Conservation (phyloP, 2,329 filamentous ascomycete genomes). For the Phyllosticta citribraziliensis region DNA sequence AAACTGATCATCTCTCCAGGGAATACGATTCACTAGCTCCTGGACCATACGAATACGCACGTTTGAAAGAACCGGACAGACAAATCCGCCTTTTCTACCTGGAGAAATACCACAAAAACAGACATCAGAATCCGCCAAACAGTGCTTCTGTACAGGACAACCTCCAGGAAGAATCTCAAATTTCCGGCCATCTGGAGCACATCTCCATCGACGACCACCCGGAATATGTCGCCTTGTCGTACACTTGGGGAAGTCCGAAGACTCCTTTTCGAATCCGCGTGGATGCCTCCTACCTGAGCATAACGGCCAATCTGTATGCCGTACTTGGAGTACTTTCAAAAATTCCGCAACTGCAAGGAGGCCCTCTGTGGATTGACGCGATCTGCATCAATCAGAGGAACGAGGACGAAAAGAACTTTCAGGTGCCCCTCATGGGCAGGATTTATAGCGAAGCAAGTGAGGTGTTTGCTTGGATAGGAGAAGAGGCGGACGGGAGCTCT, state of each 20-base stretch:
- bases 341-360: constrained; percentile 7
- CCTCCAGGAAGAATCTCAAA: neutral
- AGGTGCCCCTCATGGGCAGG: constrained; percentile 9
- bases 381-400: constrained; percentile 13
- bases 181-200: neutral
- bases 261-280: constrained; percentile 2
- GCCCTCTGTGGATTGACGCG: constrained; percentile 13
- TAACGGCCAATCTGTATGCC: constrained; percentile 9
- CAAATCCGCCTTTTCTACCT: too few relatives aligned
- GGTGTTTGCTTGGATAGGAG: constrained; percentile 10
- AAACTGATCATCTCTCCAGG: too few relatives aligned
- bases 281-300: neutral
- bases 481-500: neutral
- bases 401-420: constrained; percentile 3
- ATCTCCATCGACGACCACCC: neutral
- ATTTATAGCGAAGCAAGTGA: constrained; percentile 7
- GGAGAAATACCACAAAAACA: too few relatives aligned
- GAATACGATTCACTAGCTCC: too few relatives aligned
- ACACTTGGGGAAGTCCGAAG: constrained; percentile 11
- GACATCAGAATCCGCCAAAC: too few relatives aligned
- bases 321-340: constrained; percentile 5
- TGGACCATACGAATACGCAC: too few relatives aligned
- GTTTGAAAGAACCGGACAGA: too few relatives aligned
- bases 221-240: constrained; percentile 12
- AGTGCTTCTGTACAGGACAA: too few relatives aligned